Base-by-base conservation (phyloP, 2,329 filamentous ascomycete species). In the Pseudogymnoascus sp. region DNA sequence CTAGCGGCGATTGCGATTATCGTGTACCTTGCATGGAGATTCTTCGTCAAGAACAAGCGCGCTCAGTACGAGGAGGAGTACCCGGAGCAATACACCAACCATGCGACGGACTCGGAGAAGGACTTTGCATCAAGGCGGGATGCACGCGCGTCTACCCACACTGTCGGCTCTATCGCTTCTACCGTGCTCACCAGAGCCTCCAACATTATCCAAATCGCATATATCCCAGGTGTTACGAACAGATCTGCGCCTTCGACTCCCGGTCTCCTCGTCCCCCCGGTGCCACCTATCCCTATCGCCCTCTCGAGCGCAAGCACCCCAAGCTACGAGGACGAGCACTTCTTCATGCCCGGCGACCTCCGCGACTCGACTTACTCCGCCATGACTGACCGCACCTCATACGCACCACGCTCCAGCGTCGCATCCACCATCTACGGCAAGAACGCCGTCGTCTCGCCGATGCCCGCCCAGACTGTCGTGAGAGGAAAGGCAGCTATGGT, bases 141-240 rank as follows among this genome's bases (percentile, higher is more conserved):
- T 68, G 81, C 86, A 66, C 82, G 92, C 68, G 84, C 88, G 61
- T 94, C 92, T 9, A 89, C 90, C 48, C 86, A 94, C 72, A 90
- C 90, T n/a, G 87, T 93, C 61, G 84, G 88, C 70, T 97, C 93
- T 10, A 91, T 99, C 72, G 94, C 94, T 13, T 97, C 92, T 8
- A 97, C 93, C 27, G 92, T 97, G 63, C 83, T 97, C 64, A 97
- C 94, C 15, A 87, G 94, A 65, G 94, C 94, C 58, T 97, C 94
- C 71, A 99, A 99, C 78, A 93, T 99, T 73, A 99, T 99, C 70
- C 94, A 97, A 77, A 99, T 99, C 75, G 94, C 94, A 62, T 99
- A 97, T 75, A 97, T 99, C 67, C 94, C 94, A 12, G 94, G 94
- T 64, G 92, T 97, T 70, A 97, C 91, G 64, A 97, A 97, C 77